A percentile compares a stretch with the other conserved stretches of the same genome.
These are phyloP conservation scores for Dactylellina sp. DNA, from an alignment of 2,329 filamentous ascomycete genomes.

Conservation along the genomic window DNA sequence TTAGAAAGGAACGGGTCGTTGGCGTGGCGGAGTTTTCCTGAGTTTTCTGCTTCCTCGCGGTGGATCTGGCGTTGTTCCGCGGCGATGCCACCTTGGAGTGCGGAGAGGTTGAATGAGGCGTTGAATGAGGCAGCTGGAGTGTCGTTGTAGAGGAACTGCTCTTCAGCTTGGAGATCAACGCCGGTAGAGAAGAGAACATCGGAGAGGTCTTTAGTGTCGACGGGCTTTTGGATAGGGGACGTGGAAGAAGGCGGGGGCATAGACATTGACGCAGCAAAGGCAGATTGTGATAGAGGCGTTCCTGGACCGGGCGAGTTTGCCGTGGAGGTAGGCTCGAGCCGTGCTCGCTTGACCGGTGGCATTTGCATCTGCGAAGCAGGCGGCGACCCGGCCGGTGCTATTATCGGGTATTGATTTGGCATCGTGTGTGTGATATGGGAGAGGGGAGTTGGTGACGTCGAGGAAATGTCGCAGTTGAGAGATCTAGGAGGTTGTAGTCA, in stretches of 20 bases:
- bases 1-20: conserved; percentile 41
- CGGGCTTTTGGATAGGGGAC: conserved; percentile 58
- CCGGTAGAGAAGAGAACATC: conserved; percentile 61
- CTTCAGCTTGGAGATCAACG: conserved; percentile 60
- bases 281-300: conserved; percentile 34
- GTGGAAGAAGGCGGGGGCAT: conserved; percentile 54
- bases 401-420: conserved; percentile 21
- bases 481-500: conserved; percentile 34
- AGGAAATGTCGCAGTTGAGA: background rate
- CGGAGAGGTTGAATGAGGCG: background rate
- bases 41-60: conserved; percentile 38
- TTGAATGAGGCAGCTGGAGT: conserved; percentile 46
- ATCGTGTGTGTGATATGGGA: background rate
- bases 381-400: conserved; percentile 47
- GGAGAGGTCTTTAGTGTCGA: conserved; percentile 60
- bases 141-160: conserved; percentile 59
- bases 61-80: conserved; percentile 24
- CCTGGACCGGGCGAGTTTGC: conserved; percentile 39
- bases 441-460: background rate
- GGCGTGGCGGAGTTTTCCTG: conserved; percentile 41
- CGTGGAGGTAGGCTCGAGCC: conserved; percentile 35
- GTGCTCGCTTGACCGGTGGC: conserved; percentile 48
- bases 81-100: conserved; percentile 18
- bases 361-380: conserved; percentile 32
- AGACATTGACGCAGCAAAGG: conserved; percentile 47